Evolutionary conservation across 345 rosid genomes (phyloP).

Genomic region (Citrus unshiu): DNA sequence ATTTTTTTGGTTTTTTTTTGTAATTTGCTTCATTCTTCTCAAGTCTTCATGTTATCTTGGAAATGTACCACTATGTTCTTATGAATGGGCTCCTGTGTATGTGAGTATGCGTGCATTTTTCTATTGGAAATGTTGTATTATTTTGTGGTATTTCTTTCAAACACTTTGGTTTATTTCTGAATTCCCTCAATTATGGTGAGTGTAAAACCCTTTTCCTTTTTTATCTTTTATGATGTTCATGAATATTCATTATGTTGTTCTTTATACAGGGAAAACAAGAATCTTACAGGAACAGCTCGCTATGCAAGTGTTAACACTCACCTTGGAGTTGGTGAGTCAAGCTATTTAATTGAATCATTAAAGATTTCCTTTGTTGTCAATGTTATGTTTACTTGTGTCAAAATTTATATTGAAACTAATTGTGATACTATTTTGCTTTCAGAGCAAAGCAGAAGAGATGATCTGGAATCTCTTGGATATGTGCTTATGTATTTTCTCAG

Average conservation of each 20-base stretch:
- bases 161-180: neutral
- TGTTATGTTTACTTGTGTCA: neutral
- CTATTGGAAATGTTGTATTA: neutral
- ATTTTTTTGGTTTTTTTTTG: neutral
- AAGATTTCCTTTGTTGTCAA: neutral
- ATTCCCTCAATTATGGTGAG: neutral
- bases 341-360: neutral
- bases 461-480: conserved; percentile 97
- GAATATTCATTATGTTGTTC: conserved; percentile 2
- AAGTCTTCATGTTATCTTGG: neutral
- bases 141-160: neutral
- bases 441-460: conserved; percentile 99
- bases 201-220: neutral
- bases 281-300: conserved; percentile 97
- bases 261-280: conserved; percentile 83
- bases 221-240: neutral
- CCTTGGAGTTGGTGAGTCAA: conserved; percentile 85
- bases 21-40: neutral
- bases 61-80: neutral
- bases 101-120: neutral
- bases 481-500: conserved; percentile 95
- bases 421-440: conserved; percentile 23
- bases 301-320: conserved; percentile 98
- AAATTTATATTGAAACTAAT: conserved; percentile 3
- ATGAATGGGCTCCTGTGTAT: neutral